Conservation (phyloP, 2,329 filamentous ascomycete species). For the Alternaria triticina region DNA sequence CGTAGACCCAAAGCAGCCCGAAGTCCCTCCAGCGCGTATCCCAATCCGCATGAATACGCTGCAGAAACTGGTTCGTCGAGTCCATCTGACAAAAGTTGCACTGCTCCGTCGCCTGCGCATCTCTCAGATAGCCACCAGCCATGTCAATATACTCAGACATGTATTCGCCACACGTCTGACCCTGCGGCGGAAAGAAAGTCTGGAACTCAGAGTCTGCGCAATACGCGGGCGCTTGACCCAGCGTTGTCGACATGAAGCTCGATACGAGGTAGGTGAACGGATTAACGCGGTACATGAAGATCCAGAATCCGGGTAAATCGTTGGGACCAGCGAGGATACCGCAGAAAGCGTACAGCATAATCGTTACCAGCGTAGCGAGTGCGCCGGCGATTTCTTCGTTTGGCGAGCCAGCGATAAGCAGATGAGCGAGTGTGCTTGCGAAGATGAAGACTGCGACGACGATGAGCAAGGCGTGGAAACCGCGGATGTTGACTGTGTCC, state of each 20-base stretch:
- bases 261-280: conserved; percentile 72
- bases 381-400: conserved; percentile 71
- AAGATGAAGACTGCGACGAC: conserved; percentile 68
- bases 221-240: conserved; percentile 56
- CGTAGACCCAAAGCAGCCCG: conserved; percentile 58
- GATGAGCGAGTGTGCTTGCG: conserved; percentile 71
- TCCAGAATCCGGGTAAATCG: conserved; percentile 74
- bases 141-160: conserved; percentile 50
- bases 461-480: conserved; percentile 71
- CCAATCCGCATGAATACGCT: conserved; percentile 50
- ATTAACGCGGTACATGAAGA: conserved; percentile 75
- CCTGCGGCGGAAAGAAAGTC: conserved; percentile 47
- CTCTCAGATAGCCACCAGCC: conserved; percentile 52
- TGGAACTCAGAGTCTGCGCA: conserved; percentile 55
- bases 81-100: conserved; percentile 59
- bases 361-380: conserved; percentile 65
- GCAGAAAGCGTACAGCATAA: conserved; percentile 53
- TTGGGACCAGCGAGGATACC: conserved; percentile 66
- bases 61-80: conserved; percentile 57
- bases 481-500: conserved; percentile 62
- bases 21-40: conserved; percentile 65
- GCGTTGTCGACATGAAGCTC: conserved; percentile 60
- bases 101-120: conserved; percentile 47
- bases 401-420: conserved; percentile 73
- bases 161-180: conserved; percentile 53